Evolutionary conservation across 1,284 basidiomycete genomes (phyloP).

Genomic region (Meira miltonrushii): DNA sequence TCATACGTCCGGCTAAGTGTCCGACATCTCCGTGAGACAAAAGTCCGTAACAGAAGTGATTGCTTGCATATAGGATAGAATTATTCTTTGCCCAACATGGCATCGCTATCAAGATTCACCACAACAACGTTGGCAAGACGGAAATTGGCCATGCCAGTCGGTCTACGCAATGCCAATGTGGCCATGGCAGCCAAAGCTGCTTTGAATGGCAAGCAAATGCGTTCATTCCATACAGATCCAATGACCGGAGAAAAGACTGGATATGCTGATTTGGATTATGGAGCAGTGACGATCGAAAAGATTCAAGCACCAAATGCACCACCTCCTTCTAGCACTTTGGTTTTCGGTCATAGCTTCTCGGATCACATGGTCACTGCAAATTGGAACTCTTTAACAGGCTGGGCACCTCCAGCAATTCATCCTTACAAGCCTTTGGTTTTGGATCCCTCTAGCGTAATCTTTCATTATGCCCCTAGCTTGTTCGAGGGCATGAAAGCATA

Average conservation of each 20-base stretch:
- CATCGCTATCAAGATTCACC: no score
- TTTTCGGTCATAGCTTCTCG: slow-evolving; percentile 62
- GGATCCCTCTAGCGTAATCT: slow-evolving; percentile 77
- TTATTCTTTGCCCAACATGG: no score
- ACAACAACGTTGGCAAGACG: no score
- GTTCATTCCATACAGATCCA: slow-evolving; percentile 24
- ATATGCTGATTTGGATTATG: slow-evolving; percentile 27
- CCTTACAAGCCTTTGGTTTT: slow-evolving; percentile 74
- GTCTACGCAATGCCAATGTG: not conserved
- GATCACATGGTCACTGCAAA: slow-evolving; percentile 88
- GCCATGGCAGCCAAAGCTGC: not conserved
- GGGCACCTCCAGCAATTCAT: slow-evolving; percentile 75
- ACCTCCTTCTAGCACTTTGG: slow-evolving; percentile 54
- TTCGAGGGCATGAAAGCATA: slow-evolving; percentile 99
- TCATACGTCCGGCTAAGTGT: no score
- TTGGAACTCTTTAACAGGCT: slow-evolving; percentile 70
- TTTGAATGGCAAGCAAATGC: no score
- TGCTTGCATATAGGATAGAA: no score
- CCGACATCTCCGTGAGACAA: no score
- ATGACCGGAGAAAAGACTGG: slow-evolving; percentile 43
- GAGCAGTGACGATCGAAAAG: slow-evolving; percentile 23
- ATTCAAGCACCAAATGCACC: slow-evolving; percentile 46
- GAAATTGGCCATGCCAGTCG: no score
- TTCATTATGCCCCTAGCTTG: slow-evolving; percentile 83
- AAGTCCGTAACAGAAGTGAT: no score